Percentiles rank a stretch among this genome's conserved stretches.
phyloP scores from a whole-genome alignment of 2,329 filamentous ascomycete species.

The Pseudogymnoascus sp. region DNA sequence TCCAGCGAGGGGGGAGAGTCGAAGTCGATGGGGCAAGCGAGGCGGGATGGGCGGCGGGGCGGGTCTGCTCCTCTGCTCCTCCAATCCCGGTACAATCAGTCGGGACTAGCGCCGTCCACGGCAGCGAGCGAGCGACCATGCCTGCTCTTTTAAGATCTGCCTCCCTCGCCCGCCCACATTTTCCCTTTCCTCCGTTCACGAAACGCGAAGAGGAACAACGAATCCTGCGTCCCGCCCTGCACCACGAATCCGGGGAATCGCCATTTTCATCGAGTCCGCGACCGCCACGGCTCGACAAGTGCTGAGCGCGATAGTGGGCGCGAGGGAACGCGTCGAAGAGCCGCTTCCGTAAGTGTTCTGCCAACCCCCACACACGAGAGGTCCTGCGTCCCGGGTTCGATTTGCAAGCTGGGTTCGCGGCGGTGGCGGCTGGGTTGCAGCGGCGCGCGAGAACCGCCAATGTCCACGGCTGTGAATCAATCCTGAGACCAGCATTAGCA shows the following conservation, averaged over 20 bases:
- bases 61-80: neutral
- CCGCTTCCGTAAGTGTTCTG: neutral
- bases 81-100: neutral
- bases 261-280: neutral
- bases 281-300: neutral
- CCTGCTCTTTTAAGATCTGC: slow-evolving; percentile 3
- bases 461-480: neutral
- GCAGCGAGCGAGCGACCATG: neutral
- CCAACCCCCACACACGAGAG: neutral
- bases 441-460: neutral
- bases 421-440: neutral
- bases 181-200: neutral
- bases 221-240: neutral
- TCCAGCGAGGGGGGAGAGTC: neutral
- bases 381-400: neutral
- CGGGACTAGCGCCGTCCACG: neutral
- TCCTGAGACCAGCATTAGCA: neutral
- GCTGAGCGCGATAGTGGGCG: neutral
- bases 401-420: neutral
- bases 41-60: neutral
- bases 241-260: neutral
- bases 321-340: neutral
- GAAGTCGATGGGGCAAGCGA: neutral
- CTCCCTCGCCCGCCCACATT: slow-evolving; percentile 3
- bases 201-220: neutral